Evolutionary conservation across 495 filamentous ascomycete genomes (phyloP), one percentile per base, ranked within the genome.

Genomic region (Sphaerosporella brunnea): DNA sequence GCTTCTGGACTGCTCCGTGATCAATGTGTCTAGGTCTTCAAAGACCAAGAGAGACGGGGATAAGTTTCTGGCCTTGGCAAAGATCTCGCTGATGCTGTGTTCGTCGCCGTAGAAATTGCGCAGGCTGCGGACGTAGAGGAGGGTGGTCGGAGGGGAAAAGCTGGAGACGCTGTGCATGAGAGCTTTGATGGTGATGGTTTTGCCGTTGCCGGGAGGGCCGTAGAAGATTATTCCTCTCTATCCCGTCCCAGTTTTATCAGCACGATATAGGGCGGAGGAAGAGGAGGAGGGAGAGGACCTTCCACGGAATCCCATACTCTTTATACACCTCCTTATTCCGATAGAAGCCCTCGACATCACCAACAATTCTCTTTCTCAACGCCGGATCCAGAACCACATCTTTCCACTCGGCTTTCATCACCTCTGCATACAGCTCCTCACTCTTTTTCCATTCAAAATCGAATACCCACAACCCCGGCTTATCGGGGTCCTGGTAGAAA

Each of bases 131-230:
- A 78, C 72, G 51, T 77, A 77, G 2, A 78, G 65, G 0, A 69
- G 68, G 11, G 74, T 62, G 3, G 26, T 38, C 10, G 65, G 57
- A 5, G 52, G 46, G 3, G 30, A 36, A 18, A 66, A 59, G 11
- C 61, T 56, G 3, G 68, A 65, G n/a, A 78, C 59, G 25, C 65
- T 68, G 51, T 71, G 66, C 73, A 79, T 79, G 32, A 73, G 65
- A 15, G 77, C 77, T 63, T 79, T 79, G 64, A 79, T 75, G 23
- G 67, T 69, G 53, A 79, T 73, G n/a, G 77, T 79, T 63, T 81
- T 81, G 2, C 77, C 77, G 51, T 79, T 79, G 10, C 71, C 68
- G 1, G 70, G 65, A 0, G 64, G 59, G 23, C 70, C 70, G 51
- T 72, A 65, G 25, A 72, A 60, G 37, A 73, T 72, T 45, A 73